Percentiles rank a stretch among this genome's conserved stretches.
These are phyloP conservation scores for Pythium myriotylum DNA, from an alignment of 352 stramenopile genomes.

Conservation along the genomic window DNA sequence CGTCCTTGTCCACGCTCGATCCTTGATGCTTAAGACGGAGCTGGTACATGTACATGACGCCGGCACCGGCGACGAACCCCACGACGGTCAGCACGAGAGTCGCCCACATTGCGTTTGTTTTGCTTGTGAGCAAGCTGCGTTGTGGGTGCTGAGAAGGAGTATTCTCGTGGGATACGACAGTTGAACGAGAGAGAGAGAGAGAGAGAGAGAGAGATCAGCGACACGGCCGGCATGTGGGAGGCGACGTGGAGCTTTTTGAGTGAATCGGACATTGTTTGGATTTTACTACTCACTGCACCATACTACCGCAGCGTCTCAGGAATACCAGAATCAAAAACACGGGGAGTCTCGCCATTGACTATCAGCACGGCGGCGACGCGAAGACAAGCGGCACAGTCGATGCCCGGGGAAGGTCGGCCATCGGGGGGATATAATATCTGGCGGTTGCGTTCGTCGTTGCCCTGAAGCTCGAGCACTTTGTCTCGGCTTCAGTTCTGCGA, in stretches of 20 bases:
- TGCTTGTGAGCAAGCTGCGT: background rate
- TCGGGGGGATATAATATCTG: background rate
- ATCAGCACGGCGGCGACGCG: background rate
- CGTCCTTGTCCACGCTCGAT: conserved; percentile 1
- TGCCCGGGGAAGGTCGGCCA: no score
- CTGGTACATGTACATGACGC: conserved; percentile 17
- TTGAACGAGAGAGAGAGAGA: no score
- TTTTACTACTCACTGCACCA: no score
- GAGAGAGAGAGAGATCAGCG: no score
- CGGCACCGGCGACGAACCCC: conserved; percentile 18
- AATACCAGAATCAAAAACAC: conserved; percentile 1
- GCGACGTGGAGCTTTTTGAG: no score
- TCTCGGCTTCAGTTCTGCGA: conserved; percentile 33
- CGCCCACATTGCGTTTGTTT: conserved; percentile 16
- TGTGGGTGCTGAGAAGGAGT: background rate
- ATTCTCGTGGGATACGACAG: background rate
- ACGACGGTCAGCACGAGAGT: conserved; percentile 20
- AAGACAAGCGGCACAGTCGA: conserved; percentile 13
- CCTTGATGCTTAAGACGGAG: conserved; percentile 3
- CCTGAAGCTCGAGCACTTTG: background rate
- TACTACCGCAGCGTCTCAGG: conserved; percentile 1
- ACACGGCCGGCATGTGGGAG: no score
- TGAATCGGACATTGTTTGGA: no score
- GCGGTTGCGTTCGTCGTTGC: conserved; percentile 6
- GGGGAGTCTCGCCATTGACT: background rate